Conservation (phyloP, 208 protist genomes). For the Leptomonas seymouri region DNA sequence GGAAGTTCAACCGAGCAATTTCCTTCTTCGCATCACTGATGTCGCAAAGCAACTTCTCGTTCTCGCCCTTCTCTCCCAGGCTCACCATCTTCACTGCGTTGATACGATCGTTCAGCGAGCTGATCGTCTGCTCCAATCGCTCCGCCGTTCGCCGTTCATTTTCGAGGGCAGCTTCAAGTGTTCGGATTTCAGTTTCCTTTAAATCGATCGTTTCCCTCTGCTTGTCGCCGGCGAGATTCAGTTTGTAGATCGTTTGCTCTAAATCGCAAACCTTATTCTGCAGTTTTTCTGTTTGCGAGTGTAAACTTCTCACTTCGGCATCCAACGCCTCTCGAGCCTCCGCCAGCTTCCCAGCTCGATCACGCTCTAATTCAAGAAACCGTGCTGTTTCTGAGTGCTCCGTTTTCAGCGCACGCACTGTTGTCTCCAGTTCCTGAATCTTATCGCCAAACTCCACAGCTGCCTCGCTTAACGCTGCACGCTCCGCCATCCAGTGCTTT, state of each 20-base stretch:
- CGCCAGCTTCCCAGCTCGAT: slow-evolving; percentile 37
- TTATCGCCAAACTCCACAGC: slow-evolving; percentile 27
- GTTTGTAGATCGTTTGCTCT: slow-evolving; percentile 71
- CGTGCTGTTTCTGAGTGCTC: slow-evolving; percentile 30
- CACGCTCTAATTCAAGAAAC: slow-evolving; percentile 41
- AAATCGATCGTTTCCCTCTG: slow-evolving; percentile 61
- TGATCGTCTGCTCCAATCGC: slow-evolving; percentile 67
- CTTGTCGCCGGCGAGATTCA: slow-evolving; percentile 67
- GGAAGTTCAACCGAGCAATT: slow-evolving; percentile 48
- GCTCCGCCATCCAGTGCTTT: slow-evolving; percentile 73
- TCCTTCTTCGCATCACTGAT: slow-evolving; percentile 56
- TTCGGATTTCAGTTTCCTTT: slow-evolving; percentile 79
- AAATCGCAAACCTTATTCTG: slow-evolving; percentile 66
- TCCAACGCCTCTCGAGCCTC: slow-evolving; percentile 31
- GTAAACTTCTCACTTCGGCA: slow-evolving; percentile 38
- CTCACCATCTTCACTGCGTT: slow-evolving; percentile 75
- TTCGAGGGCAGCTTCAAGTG: slow-evolving; percentile 49
- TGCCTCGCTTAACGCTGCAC: slow-evolving; percentile 51
- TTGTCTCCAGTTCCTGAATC: slow-evolving; percentile 13
- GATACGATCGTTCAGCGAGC: slow-evolving; percentile 69
- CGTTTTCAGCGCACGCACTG: slow-evolving; percentile 13
- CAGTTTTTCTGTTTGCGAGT: slow-evolving; percentile 51
- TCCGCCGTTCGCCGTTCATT: slow-evolving; percentile 57
- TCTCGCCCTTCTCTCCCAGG: slow-evolving; percentile 60
- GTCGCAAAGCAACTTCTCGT: slow-evolving; percentile 67